Evolutionary conservation across 208 protist genomes (phyloP), one percentile per base, ranked within the genome.

Genomic region (Novymonas esmeraldas): DNA sequence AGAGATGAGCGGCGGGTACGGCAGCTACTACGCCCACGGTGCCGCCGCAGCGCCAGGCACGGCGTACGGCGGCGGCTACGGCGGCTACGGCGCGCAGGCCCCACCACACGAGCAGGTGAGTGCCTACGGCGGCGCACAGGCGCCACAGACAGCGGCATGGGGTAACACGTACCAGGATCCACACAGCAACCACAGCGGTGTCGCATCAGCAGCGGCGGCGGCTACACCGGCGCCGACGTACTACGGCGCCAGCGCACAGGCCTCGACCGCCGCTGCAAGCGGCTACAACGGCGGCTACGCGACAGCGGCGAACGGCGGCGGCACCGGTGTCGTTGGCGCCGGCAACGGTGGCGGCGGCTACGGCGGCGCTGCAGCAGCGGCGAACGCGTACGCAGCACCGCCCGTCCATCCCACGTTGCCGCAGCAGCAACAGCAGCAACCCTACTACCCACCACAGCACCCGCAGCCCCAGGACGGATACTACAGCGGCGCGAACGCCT

Each of bases 401-500:
- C 31, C 51, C 4, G 22, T 18, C 13, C 64, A 39, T n/a, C 49
- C 26, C 38, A 3, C 0, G 41, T 49, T 28, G 49, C 34, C 34
- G 10, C 56, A 78, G 39, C 60, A 78, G 26, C 63, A 58, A 22
- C 65, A 73, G 38, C 70, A 68, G 70, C 67, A 46, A 20, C 57
- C 29, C 13, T 42, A 62, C n/a, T n/a, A n/a, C n/a, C n/a, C n/a
- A n/a, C n/a, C 44, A 20, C 44, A 65, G 41, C 71, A 78, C 36
- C 70, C 52, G 70, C 69, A 51, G 22, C 64, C 42, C 28, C 64
- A 64, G 39, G 20, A 22, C 5, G 58, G 56, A 0, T 73, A 73
- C 67, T 68, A 67, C 50, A 34, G 69, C 42, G 57, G 34, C 11
- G 22, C 24, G 26, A 38, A 46, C 22, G 59, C 13, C n/a, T 18